These are phyloP conservation scores for Naganishia sp. DNA, from an alignment of 1,284 basidiomycete genomes.

Conservation along the genomic window DNA sequence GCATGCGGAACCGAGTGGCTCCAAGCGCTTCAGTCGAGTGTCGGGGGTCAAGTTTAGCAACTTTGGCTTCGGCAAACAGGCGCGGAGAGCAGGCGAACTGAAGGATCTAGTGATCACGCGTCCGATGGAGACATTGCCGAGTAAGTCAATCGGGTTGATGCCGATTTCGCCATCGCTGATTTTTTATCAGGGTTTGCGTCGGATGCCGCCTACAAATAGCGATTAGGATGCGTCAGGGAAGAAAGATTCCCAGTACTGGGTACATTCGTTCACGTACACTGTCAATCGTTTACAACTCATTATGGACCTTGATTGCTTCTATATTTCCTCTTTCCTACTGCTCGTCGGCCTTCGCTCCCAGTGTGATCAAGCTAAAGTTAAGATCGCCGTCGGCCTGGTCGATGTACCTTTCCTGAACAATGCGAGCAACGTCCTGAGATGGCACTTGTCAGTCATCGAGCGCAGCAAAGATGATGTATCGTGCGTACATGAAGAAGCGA, in stretches of 20 bases:
- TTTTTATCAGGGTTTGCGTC: conserved; percentile 14
- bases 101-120: conserved; percentile 57
- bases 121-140: conserved; percentile 45
- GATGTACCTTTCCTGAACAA: conserved; percentile 69
- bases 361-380: conserved; percentile 53
- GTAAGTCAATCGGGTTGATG: conserved; percentile 37
- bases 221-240: neutral
- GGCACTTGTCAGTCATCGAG: neutral
- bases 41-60: conserved; percentile 55
- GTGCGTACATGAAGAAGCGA: conserved; percentile 62
- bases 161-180: neutral
- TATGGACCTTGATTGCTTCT: neutral
- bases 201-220: conserved; percentile 10
- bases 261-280: neutral
- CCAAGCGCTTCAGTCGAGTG: conserved; percentile 28
- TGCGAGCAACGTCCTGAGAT: conserved; percentile 65
- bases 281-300: conserved; percentile 3
- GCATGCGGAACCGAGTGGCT: neutral
- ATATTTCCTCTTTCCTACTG: neutral
- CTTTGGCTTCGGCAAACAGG: conserved; percentile 74
- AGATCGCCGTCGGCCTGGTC: conserved; percentile 49
- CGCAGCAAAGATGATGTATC: neutral
- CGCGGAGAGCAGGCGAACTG: conserved; percentile 67
- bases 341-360: conserved; percentile 48
- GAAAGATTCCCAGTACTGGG: neutral